A percentile compares a stretch with the other conserved stretches of the same genome.
These are phyloP conservation scores for Coniferiporia weirii DNA, from an alignment of 1,284 basidiomycete species.

Conservation along the genomic window DNA sequence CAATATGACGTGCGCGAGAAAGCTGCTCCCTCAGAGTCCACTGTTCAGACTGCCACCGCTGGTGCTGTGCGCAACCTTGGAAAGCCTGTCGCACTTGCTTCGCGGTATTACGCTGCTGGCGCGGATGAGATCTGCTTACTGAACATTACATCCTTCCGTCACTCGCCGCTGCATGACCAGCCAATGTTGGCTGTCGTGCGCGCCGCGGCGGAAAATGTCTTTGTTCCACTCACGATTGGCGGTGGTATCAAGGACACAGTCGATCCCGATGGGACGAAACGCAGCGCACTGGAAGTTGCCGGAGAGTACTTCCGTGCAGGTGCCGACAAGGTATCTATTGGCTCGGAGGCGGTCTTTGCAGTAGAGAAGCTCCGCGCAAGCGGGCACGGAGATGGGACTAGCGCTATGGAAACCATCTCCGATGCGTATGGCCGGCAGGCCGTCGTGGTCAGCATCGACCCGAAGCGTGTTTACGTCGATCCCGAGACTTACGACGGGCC, in stretches of 20 bases:
- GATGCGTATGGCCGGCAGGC: conserved; percentile 92
- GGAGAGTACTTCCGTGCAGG: conserved; percentile 96
- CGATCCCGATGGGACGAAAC: conserved; percentile 91
- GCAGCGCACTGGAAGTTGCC: conserved; percentile 89
- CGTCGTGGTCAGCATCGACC: conserved; percentile 97
- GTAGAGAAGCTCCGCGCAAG: conserved; percentile 76
- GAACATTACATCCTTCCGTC: conserved; percentile 99
- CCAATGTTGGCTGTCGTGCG: conserved; percentile 97
- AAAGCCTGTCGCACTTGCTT: conserved; percentile 91
- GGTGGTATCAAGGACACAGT: conserved; percentile 96
- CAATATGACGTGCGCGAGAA: conserved; percentile 98
- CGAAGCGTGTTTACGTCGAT: conserved; percentile 83
- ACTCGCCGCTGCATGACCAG: conserved; percentile 92
- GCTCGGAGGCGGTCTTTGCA: conserved; percentile 91
- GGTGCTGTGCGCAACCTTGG: conserved; percentile 95
- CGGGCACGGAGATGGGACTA: conserved; percentile 60
- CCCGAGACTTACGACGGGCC: conserved; percentile 62
- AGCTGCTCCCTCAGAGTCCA: conserved; percentile 23
- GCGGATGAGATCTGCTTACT: conserved; percentile 97
- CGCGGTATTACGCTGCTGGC: conserved; percentile 82
- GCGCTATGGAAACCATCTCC: conserved; percentile 93
- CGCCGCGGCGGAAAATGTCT: conserved; percentile 84
- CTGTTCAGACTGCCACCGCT: conserved; percentile 38
- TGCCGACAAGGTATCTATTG: conserved; percentile 97
- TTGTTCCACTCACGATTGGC: conserved; percentile 98